A percentile compares a stretch with the other conserved stretches of the same genome.
phyloP scores from a whole-genome alignment of 1,139 yeast species.

The Taphrina populina region DNA sequence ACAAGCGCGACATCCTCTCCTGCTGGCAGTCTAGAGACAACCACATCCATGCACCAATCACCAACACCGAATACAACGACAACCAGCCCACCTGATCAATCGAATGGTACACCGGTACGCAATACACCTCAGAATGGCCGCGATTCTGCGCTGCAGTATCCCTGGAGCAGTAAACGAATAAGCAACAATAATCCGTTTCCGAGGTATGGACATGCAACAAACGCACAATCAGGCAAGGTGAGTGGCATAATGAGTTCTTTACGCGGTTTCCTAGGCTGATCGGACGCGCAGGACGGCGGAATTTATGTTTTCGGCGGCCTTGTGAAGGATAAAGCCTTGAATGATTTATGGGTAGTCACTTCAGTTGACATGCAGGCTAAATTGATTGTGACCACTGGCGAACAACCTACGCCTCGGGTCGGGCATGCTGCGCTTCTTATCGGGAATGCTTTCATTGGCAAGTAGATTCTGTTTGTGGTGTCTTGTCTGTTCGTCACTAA shows the following conservation, averaged over 20 bases:
- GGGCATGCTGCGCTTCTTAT: constrained; percentile 92
- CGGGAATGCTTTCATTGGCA: constrained; percentile 81
- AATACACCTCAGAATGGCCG: background rate
- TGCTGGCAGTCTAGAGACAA: constrained; percentile 9
- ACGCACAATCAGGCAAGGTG: constrained; percentile 57
- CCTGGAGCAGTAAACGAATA: constrained; percentile 18
- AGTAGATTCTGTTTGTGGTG: background rate
- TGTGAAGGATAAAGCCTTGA: constrained; percentile 87
- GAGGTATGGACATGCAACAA: constrained; percentile 83
- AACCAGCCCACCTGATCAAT: background rate
- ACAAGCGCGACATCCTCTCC: constrained; percentile 1
- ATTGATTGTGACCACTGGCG: constrained; percentile 64
- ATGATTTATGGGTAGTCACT: constrained; percentile 80
- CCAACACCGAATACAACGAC: constrained; percentile 1
- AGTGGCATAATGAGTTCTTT: too few relatives aligned
- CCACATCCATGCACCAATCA: constrained; percentile 1
- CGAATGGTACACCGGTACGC: background rate
- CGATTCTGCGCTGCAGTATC: constrained; percentile 20
- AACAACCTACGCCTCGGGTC: constrained; percentile 90
- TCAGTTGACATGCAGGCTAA: constrained; percentile 49
- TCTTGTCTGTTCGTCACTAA: background rate
- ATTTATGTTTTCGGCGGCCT: constrained; percentile 92
- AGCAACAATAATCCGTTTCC: constrained; percentile 64
- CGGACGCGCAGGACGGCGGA: constrained; percentile 57
- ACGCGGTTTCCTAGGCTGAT: too few relatives aligned